These are phyloP conservation scores for Chaetomium sp. DNA, from an alignment of 2,329 filamentous ascomycete genomes.

Conservation along the genomic window DNA sequence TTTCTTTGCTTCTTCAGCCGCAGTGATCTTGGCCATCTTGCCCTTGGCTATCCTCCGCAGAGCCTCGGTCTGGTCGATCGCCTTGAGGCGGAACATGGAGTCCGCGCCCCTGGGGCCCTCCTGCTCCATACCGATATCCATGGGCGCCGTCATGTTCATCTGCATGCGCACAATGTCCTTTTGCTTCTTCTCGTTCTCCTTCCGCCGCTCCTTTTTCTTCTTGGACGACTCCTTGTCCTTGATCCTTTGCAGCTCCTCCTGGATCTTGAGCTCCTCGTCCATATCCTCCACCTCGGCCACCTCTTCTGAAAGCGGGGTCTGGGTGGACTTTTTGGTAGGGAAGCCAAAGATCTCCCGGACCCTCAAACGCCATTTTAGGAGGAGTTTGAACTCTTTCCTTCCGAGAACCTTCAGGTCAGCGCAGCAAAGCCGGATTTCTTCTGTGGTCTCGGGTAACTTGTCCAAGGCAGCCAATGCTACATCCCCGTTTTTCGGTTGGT, in stretches of 20 bases:
- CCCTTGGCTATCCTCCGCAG: constrained; percentile 71
- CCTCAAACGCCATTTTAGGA: constrained; percentile 86
- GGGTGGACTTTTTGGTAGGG: constrained; percentile 67
- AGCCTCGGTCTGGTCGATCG: constrained; percentile 74
- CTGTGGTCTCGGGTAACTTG: constrained; percentile 82
- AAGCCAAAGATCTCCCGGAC: constrained; percentile 91
- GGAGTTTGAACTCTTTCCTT: constrained; percentile 87
- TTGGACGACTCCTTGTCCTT: constrained; percentile 75
- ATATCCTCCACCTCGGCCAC: constrained; percentile 83
- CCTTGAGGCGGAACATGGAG: constrained; percentile 83
- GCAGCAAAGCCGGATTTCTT: constrained; percentile 78
- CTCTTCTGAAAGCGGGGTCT: constrained; percentile 61
- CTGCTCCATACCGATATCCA: constrained; percentile 94
- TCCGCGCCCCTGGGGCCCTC: constrained; percentile 75
- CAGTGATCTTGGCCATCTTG: constrained; percentile 71
- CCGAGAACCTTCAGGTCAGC: constrained; percentile 86
- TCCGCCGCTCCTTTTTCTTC: constrained; percentile 81
- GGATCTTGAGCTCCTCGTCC: constrained; percentile 91
- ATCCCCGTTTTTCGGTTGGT: constrained; percentile 77
- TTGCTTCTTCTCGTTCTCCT: constrained; percentile 90
- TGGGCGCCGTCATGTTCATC: constrained; percentile 93
- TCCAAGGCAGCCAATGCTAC: constrained; percentile 84
- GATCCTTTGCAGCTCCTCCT: constrained; percentile 81
- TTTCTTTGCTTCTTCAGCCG: constrained; percentile 57
- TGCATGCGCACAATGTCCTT: constrained; percentile 96